Evolutionary conservation across 306 rosid species (phyloP).

Genomic region (Pyrus communis): DNA sequence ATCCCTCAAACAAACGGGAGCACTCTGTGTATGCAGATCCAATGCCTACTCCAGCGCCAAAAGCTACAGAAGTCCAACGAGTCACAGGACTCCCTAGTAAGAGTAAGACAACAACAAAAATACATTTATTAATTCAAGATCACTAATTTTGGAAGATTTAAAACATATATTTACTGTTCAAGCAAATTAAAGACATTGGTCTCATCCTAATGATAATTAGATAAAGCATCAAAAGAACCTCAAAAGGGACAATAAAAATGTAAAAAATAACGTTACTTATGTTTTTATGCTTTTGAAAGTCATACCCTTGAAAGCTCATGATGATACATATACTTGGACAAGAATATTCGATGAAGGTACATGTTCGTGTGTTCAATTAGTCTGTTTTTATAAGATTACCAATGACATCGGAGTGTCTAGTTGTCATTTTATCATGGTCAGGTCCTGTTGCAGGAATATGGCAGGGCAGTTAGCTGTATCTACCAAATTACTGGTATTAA

Average conservation of each 20-base stretch:
- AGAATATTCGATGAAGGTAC: neutral
- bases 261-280: neutral
- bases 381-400: neutral
- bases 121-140: neutral
- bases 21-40: slow-evolving; percentile 86
- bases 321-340: neutral
- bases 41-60: slow-evolving; percentile 80
- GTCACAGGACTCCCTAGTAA: slow-evolving; percentile 69
- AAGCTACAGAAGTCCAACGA: slow-evolving; percentile 88
- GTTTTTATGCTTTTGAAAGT: neutral
- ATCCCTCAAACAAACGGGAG: slow-evolving; percentile 48
- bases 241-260: neutral
- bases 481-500: neutral
- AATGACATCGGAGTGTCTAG: neutral
- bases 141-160: neutral
- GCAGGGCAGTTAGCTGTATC: neutral
- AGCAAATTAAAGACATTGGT: neutral
- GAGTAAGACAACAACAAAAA: neutral
- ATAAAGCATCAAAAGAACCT: neutral
- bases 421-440: neutral
- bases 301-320: neutral
- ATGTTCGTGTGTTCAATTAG: neutral
- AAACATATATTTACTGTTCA: neutral
- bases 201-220: neutral
- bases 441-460: neutral